A percentile compares a stretch with the other conserved stretches of the same genome.
phyloP scores from a whole-genome alignment of 345 rosid genomes.

The Brassica juncea region DNA sequence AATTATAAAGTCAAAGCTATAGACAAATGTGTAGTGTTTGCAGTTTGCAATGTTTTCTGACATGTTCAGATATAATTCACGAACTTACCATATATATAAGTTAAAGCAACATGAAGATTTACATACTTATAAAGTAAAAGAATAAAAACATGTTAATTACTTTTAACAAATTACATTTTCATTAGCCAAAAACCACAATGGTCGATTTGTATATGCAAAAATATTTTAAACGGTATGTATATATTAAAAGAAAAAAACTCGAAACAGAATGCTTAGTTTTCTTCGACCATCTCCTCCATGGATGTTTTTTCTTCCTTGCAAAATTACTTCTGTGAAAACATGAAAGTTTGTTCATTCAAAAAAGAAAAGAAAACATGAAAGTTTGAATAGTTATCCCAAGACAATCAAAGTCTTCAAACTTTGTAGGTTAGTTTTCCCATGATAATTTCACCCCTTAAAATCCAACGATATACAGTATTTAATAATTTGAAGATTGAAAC shows the following conservation, averaged over 20 bases:
- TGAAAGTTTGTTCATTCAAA: neutral
- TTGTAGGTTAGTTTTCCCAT: neutral
- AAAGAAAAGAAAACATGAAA: neutral
- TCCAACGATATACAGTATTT: neutral
- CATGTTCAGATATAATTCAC: neutral
- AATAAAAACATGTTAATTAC: neutral
- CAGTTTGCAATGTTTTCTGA: neutral
- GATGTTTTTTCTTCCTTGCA: neutral
- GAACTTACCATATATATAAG: neutral
- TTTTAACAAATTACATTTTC: neutral
- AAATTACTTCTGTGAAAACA: neutral
- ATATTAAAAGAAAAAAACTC: neutral
- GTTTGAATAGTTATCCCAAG: neutral
- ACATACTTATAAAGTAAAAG: neutral
- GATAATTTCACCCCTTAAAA: neutral
- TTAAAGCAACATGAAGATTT: neutral
- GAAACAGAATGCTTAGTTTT: neutral
- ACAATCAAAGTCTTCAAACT: neutral
- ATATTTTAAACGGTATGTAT: neutral
- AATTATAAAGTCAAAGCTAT: neutral
- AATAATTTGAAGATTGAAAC: conserved; percentile 9
- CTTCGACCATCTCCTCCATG: neutral
- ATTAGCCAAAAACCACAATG: neutral
- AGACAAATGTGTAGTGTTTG: neutral
- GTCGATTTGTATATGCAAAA: neutral